Base-by-base conservation (phyloP, 2,329 filamentous ascomycete species). In the Pezicula rhizophila region DNA sequence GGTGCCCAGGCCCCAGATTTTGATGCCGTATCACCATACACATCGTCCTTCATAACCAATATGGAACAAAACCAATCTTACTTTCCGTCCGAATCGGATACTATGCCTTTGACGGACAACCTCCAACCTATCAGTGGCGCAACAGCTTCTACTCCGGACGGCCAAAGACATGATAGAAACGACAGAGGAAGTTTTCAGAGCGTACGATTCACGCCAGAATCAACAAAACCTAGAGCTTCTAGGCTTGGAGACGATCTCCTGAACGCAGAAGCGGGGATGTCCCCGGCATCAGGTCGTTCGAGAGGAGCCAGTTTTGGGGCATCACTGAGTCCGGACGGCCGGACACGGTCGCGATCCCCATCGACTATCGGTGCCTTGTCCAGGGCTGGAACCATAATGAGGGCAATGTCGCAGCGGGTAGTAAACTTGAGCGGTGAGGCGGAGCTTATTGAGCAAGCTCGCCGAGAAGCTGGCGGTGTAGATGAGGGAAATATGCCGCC, bases 341-440 rank as follows among this genome's bases (percentile, higher is more conserved):
- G 55, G 39, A 49, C 70, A 51, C 63, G 64, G 46, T 72, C 75
- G 46, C 71, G 77, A 40, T 85, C 85, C 39, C 73, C 84, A 35
- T 82, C 84, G 2, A 84, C 83, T 15, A 76, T 78, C 8, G 79
- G 78, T 23, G 84, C 86, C 15, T 66, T 91, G 46, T 79, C 77
- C 20, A 76, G 82, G 57, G 86, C 87, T 52, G 80, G 86, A 40
- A 88, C 86, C 8, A 88, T 90, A 59, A 80, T 91, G 68, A 80
- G 86, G 56, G 82, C 82, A 53, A 95, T 99, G 82, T 97, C 95
- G 28, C 91, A 96, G 70, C 89, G 93, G 72, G 91, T 99, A 48
- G 93, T 99, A 62, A 97, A 97, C 63, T 80, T 99, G 60, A 96
- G 90, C 68, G 95, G 95, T 64, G 93, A 97, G 61, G 85, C 85